A percentile compares a stretch with the other conserved stretches of the same genome.
Conservation (phyloP, 2,329 filamentous ascomycete species). For the Ophiocordyceps camponoti-rufipedis region DNA sequence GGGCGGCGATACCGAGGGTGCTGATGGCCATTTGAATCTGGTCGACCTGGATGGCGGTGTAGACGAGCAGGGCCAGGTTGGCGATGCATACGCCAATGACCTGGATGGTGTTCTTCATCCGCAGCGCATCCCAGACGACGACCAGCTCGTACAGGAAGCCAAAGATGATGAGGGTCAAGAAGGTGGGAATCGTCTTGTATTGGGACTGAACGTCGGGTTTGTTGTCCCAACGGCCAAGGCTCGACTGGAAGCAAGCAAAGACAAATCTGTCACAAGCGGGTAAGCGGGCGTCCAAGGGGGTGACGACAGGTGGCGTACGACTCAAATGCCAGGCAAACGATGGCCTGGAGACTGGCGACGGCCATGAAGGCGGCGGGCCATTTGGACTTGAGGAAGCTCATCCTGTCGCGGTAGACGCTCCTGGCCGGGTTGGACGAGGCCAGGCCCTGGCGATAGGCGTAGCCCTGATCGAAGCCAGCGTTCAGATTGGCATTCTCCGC, state of each 20-base stretch:
- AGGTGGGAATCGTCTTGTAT: conserved; percentile 70
- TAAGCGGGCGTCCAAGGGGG: conserved; percentile 4
- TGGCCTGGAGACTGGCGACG: conserved; percentile 56
- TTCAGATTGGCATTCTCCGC: conserved; percentile 11
- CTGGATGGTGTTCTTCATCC: conserved; percentile 95
- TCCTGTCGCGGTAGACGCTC: conserved; percentile 13
- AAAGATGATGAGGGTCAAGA: conserved; percentile 92
- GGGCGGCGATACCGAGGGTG: conserved; percentile 26
- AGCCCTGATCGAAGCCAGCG: conserved; percentile 14
- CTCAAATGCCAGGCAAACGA: conserved; percentile 69
- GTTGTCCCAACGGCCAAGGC: conserved; percentile 24
- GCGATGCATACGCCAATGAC: conserved; percentile 88
- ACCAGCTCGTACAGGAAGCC: conserved; percentile 85
- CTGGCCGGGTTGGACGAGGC: conserved; percentile 13
- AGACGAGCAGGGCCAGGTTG: conserved; percentile 81
- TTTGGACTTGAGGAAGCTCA: conserved; percentile 64
- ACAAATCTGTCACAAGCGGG: conserved; percentile 45
- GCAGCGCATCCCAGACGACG: conserved; percentile 81
- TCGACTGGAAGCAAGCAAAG: conserved; percentile 69
- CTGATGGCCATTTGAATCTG: conserved; percentile 64
- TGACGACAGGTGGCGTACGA: conserved; percentile 37
- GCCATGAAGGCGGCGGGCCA: conserved; percentile 83
- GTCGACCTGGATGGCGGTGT: conserved; percentile 81
- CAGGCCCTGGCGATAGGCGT: conserved; percentile 19
- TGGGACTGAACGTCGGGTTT: conserved; percentile 27